Evolutionary conservation across 75 land plant genomes (phyloP).

Genomic region (Ceratopteris richardii): DNA sequence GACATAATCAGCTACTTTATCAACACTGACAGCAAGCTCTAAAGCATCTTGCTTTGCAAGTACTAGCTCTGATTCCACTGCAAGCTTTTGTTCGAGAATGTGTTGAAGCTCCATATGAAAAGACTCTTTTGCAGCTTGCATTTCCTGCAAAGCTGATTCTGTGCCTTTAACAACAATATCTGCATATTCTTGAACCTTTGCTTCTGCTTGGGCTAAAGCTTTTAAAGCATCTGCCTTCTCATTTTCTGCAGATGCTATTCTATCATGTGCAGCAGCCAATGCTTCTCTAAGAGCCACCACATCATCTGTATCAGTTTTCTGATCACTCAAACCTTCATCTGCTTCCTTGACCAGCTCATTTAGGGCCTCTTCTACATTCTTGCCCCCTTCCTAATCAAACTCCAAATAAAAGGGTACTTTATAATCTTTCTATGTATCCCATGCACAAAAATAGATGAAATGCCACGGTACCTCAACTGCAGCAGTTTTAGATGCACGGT

Average conservation of each 20-base stretch:
- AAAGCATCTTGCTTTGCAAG: slow-evolving; percentile 58
- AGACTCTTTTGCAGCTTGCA: slow-evolving; percentile 27
- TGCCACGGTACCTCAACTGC: too few relatives aligned
- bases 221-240: slow-evolving; percentile 37
- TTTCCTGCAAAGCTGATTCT: slow-evolving; percentile 38
- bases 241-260: slow-evolving; percentile 35
- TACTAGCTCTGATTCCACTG: slow-evolving; percentile 37
- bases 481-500: too few relatives aligned
- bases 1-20: slow-evolving; percentile 48
- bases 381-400: too few relatives aligned
- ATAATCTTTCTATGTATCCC: too few relatives aligned
- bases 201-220: slow-evolving; percentile 36
- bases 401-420: too few relatives aligned
- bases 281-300: slow-evolving; percentile 14
- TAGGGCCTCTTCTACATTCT: too few relatives aligned
- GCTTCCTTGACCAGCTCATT: too few relatives aligned
- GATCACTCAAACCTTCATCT: neutral
- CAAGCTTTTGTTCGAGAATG: slow-evolving; percentile 36
- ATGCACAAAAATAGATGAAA: too few relatives aligned
- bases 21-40: slow-evolving; percentile 64
- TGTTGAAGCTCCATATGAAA: slow-evolving; percentile 33
- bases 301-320: slow-evolving; percentile 6
- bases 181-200: slow-evolving; percentile 41
- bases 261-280: slow-evolving; percentile 32
- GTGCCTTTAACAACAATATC: slow-evolving; percentile 28